Percentiles rank a stretch among this genome's conserved stretches.
Evolutionary conservation across 2,329 filamentous ascomycete genomes (phyloP).

Genomic region (Chaetomiaceae sp.): DNA sequence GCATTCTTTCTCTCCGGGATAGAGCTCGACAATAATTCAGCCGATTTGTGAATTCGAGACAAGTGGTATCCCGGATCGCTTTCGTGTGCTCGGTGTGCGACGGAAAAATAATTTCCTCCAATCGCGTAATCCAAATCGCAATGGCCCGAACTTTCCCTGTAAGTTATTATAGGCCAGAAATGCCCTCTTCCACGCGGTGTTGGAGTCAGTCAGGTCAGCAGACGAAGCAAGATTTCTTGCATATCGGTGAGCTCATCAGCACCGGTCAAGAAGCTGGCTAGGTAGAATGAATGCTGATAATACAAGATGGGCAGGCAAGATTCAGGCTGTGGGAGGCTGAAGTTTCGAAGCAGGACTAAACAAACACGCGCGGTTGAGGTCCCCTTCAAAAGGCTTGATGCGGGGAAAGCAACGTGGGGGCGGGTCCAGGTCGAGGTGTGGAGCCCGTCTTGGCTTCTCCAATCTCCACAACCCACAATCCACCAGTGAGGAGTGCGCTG

Average conservation of each 20-base stretch:
- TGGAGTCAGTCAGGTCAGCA: too few relatives aligned
- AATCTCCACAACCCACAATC: slow-evolving; percentile 3
- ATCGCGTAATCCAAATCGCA: too few relatives aligned
- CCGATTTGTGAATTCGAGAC: background rate
- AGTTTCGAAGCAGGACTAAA: too few relatives aligned
- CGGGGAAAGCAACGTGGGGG: slow-evolving; percentile 14
- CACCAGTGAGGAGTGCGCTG: slow-evolving; percentile 1
- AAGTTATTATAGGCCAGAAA: too few relatives aligned
- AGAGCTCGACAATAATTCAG: background rate
- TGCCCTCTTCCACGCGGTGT: too few relatives aligned
- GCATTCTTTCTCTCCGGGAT: background rate
- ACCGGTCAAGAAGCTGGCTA: too few relatives aligned
- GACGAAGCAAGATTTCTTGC: too few relatives aligned
- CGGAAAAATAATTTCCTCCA: slow-evolving; percentile 29
- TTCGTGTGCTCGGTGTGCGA: slow-evolving; percentile 11
- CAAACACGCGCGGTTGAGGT: too few relatives aligned
- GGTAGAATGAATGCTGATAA: too few relatives aligned
- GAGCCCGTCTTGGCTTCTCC: slow-evolving; percentile 13
- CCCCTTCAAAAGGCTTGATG: too few relatives aligned
- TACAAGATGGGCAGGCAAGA: too few relatives aligned
- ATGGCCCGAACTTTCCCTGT: background rate
- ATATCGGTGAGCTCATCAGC: background rate
- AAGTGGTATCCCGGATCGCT: background rate
- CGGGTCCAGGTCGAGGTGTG: background rate
- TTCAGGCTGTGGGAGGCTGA: too few relatives aligned